Percentiles rank a stretch among this genome's conserved stretches.
phyloP scores from a whole-genome alignment of 352 stramenopile genomes.

The Discostella stelligera region DNA sequence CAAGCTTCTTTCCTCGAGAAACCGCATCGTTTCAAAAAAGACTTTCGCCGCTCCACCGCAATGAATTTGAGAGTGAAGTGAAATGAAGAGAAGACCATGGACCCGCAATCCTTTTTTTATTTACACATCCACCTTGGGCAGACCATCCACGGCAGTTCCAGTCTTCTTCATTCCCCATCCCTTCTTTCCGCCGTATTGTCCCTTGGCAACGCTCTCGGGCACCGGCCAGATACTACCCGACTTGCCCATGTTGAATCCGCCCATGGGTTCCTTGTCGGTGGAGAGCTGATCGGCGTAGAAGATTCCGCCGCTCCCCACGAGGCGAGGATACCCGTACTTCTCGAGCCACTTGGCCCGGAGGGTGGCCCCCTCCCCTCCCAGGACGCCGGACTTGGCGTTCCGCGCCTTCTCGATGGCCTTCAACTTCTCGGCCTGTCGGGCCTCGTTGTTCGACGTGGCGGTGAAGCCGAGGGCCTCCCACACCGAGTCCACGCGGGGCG shows the following conservation, averaged over 20 bases:
- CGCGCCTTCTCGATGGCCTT: slow-evolving; percentile 78
- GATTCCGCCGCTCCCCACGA: slow-evolving; percentile 80
- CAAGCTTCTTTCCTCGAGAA: neutral
- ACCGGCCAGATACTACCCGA: slow-evolving; percentile 79
- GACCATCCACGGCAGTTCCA: slow-evolving; percentile 70
- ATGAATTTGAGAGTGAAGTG: neutral
- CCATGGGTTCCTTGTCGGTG: slow-evolving; percentile 78
- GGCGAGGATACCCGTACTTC: slow-evolving; percentile 80
- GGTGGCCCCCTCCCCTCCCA: slow-evolving; percentile 60
- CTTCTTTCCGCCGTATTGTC: slow-evolving; percentile 76
- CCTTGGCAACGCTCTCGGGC: slow-evolving; percentile 65
- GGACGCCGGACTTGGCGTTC: slow-evolving; percentile 58
- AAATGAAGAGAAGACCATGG: neutral
- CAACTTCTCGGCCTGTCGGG: slow-evolving; percentile 77
- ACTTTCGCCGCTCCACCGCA: neutral
- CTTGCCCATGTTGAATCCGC: slow-evolving; percentile 84
- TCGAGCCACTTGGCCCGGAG: slow-evolving; percentile 76
- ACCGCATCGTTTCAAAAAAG: neutral
- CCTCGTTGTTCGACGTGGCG: slow-evolving; percentile 81
- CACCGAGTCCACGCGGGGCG: slow-evolving; percentile 71
- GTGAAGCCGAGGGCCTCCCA: slow-evolving; percentile 82
- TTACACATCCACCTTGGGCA: slow-evolving; percentile 65
- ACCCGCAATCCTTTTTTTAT: neutral
- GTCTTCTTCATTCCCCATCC: slow-evolving; percentile 84
- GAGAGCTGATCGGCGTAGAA: slow-evolving; percentile 83